Conservation (phyloP, 2,329 filamentous ascomycete genomes). For the Leptographium galeiforme region DNA sequence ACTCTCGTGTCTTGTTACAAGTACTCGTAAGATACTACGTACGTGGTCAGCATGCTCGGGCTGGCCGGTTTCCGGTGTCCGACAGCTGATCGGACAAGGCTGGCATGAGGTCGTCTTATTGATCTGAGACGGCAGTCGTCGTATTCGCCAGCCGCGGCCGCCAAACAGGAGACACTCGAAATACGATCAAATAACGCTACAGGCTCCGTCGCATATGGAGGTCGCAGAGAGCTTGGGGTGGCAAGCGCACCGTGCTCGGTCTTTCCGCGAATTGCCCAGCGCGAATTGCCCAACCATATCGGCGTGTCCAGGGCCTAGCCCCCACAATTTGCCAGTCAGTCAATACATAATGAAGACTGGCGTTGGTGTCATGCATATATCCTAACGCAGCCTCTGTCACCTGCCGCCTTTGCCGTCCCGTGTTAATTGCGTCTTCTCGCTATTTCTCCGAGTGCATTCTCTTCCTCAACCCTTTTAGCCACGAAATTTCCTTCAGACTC, state of each 20-base stretch:
- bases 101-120: not conserved
- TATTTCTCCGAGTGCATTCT: not conserved
- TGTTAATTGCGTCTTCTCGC: not conserved
- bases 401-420: not conserved
- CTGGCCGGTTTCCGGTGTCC: not conserved
- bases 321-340: not conserved
- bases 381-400: not conserved
- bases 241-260: not conserved
- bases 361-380: conserved; percentile 1
- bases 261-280: not conserved
- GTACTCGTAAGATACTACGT: not conserved
- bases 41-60: not conserved
- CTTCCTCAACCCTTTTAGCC: not conserved
- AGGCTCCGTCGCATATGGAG: not conserved
- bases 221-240: not conserved
- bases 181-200: not conserved
- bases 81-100: not conserved
- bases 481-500: not conserved
- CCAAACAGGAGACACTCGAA: not conserved
- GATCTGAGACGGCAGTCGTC: not conserved
- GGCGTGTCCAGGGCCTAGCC: not conserved
- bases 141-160: not conserved
- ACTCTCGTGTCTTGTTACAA: not conserved
- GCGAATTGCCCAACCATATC: not conserved
- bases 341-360: not conserved